Evolutionary conservation across 108 stramenopile species (phyloP), one percentile per base, ranked within the genome.

Genomic region (Skeletonema marinoi): DNA sequence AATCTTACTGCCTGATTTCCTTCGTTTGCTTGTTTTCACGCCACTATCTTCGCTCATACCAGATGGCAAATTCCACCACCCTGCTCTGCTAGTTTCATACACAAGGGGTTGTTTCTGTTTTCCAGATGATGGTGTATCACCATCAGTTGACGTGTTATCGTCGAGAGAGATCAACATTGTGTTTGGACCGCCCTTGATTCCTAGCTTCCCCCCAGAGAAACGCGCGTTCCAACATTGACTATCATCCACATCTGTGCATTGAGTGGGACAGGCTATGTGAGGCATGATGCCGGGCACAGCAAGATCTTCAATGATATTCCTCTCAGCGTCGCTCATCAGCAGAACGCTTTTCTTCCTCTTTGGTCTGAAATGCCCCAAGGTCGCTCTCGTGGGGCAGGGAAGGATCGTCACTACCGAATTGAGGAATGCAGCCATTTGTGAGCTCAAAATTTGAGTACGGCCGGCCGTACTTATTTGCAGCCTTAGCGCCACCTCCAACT

Each of bases 201-300:
- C 71, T 25, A 39, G 21, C 25, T 83, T 76, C 4, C 36, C 70
- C 32, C 29, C 82, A 1, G 50, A n/a, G 30, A 58, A 66, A 25
- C 90, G 80, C 6, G 90, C 84, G 65, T 92, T 93, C 92, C 92
- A 96, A 66, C 88, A 84, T 32, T 91, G 89, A 71, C 86, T 90
- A 70, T 96, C 95, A 62, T 96, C 90, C 6, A 89, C 90, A 61
- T 87, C 78, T 12, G 77, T 71, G 50, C 92, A 85, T 30, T 90
- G 89, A 74, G 88, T 90, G 6, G 95, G 95, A 73, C 95, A 96
- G 50, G 88, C 84, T 31, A 93, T 46, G 16, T 86, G 65, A 4
- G 89, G 88, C 85, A 96, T 93, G 8, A 96, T 75, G 51, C 93
- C 89, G 25, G 92, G 95, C 3, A 86, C 80, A 33, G 89, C 85